Conservation (phyloP, 176 grass and related monocot genomes). For the Avena sativa region DNA sequence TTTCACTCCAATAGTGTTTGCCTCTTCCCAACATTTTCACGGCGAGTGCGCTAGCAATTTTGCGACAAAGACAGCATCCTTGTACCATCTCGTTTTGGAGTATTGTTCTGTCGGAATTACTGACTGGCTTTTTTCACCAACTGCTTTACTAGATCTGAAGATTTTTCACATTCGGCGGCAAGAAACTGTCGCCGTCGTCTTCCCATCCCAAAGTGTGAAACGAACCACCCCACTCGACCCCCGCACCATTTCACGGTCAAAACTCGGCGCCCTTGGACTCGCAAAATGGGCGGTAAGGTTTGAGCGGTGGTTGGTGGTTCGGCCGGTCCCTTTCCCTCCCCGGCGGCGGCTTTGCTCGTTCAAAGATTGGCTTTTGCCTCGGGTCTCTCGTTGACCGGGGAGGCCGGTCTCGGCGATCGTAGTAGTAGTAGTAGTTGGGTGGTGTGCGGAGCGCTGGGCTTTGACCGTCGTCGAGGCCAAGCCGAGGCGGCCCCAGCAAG, state of each 20-base stretch:
- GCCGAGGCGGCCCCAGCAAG: not conserved
- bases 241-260: not conserved
- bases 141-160: not conserved
- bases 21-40: too few species aligned
- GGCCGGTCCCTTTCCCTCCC: not conserved
- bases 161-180: not conserved
- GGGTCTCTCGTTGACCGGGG: constrained; percentile 13
- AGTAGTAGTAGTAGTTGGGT: constrained; percentile 15
- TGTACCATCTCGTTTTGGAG: too few species aligned
- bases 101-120: too few species aligned
- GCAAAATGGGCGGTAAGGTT: not conserved
- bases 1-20: too few species aligned
- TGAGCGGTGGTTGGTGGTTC: not conserved
- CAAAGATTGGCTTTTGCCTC: not conserved
- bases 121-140: too few species aligned
- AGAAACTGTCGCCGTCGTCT: not conserved
- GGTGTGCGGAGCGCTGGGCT: constrained; percentile 4
- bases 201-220: not conserved
- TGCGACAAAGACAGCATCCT: too few species aligned
- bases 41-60: too few species aligned
- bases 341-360: not conserved
- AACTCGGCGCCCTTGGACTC: not conserved
- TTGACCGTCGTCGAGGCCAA: constrained; percentile 38
- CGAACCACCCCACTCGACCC: not conserved
- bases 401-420: not conserved